Evolutionary conservation across 495 filamentous ascomycete species (phyloP).

Genomic region (Podospora didyma): DNA sequence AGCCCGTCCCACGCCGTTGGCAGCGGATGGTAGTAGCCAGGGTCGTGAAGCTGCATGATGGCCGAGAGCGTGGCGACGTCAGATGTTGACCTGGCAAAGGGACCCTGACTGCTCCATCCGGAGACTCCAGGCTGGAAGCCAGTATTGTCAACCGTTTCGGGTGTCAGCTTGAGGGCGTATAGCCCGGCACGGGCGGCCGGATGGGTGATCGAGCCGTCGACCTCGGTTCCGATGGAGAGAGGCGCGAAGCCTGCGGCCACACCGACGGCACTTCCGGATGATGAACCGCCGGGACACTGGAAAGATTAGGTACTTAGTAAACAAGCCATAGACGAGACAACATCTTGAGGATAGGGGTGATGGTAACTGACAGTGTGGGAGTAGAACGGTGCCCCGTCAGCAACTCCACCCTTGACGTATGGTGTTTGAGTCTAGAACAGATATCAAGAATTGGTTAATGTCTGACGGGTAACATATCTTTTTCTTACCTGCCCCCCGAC

Average conservation of each 20-base stretch:
- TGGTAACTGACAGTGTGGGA: not conserved
- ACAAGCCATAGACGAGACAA: not conserved
- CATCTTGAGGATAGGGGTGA: not conserved
- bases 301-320: constrained; percentile 14
- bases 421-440: constrained; percentile 32
- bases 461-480: no score
- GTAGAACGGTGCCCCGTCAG: constrained; percentile 6
- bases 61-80: not conserved
- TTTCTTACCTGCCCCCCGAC: constrained; percentile 18
- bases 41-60: not conserved
- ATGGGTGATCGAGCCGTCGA: constrained; percentile 36
- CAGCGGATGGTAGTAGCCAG: not conserved
- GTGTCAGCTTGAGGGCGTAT: constrained; percentile 24
- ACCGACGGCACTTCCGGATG: constrained; percentile 42
- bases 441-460: no score
- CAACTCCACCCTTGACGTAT: constrained; percentile 30
- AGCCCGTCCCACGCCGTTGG: not conserved
- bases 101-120: not conserved
- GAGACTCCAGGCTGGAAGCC: not conserved
- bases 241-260: constrained; percentile 40
- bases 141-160: not conserved
- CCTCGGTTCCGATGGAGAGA: constrained; percentile 43
- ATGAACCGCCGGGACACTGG: constrained; percentile 43
- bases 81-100: not conserved
- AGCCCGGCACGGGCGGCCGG: constrained; percentile 37